Percentiles rank a stretch among this genome's conserved stretches.
Evolutionary conservation across 2,329 filamentous ascomycete genomes (phyloP).

Genomic region (Fusarium aywerte): DNA sequence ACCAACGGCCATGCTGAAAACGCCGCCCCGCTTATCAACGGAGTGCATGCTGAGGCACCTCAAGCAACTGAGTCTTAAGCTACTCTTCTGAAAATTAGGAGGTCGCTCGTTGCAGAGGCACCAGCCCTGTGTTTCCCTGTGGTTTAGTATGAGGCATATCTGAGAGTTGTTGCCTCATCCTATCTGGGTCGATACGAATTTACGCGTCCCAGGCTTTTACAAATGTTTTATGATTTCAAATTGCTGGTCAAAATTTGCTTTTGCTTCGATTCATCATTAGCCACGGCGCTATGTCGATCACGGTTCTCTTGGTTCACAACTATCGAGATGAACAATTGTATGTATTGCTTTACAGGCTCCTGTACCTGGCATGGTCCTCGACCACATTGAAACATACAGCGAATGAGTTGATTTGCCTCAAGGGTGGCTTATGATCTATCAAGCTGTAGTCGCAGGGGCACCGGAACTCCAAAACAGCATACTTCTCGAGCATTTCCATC

Average conservation of each 20-base stretch:
- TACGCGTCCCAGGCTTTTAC: conserved; percentile 32
- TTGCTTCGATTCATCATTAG: conserved; percentile 20
- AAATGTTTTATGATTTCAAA: conserved; percentile 40
- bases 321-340: conserved; percentile 30
- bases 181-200: conserved; percentile 32
- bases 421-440: conserved; percentile 15
- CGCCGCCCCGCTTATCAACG: conserved; percentile 42
- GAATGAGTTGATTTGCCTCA: conserved; percentile 7
- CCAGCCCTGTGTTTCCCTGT: not conserved
- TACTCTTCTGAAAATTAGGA: conserved; percentile 8
- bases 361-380: conserved; percentile 11
- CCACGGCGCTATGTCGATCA: conserved; percentile 36
- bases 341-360: conserved; percentile 26
- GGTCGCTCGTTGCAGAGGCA: conserved; percentile 11
- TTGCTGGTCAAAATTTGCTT: conserved; percentile 21
- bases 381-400: conserved; percentile 22
- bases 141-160: conserved; percentile 11
- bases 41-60: conserved; percentile 42
- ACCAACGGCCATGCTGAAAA: conserved; percentile 41
- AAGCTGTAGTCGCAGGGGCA: conserved; percentile 8
- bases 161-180: conserved; percentile 18
- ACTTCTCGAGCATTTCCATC: conserved; percentile 1
- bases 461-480: conserved; percentile 8
- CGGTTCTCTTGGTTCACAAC: conserved; percentile 22
- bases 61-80: conserved; percentile 31